Evolutionary conservation across 345 rosid species (phyloP).

Genomic region (Salix dunnii): DNA sequence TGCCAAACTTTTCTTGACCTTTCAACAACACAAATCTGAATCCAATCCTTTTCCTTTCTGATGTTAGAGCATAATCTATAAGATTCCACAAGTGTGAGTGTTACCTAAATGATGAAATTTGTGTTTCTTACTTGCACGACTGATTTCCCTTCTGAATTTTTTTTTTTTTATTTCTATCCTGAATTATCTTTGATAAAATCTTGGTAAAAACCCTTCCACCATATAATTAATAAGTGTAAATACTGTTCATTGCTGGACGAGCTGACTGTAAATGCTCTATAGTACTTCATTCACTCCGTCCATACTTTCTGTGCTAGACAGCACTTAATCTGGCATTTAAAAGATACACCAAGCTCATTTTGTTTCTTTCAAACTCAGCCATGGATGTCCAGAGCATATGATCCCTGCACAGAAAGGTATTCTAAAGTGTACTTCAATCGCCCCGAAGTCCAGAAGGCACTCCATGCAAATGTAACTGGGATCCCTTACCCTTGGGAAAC

Average conservation of each 20-base stretch:
- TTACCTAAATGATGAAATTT: not conserved
- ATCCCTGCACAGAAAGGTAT: slow-evolving; percentile 93
- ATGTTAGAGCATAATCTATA: not conserved
- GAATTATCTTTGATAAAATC: not conserved
- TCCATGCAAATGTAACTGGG: slow-evolving; percentile 83
- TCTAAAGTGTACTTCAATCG: slow-evolving; percentile 69
- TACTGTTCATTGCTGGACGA: not conserved
- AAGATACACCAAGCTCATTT: not conserved
- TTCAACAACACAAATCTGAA: not conserved
- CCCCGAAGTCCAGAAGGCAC: slow-evolving; percentile 86
- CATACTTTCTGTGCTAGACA: not conserved
- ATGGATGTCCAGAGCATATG: slow-evolving; percentile 96
- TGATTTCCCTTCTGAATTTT: not conserved
- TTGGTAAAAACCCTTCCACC: not conserved
- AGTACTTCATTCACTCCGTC: not conserved
- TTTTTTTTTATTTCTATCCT: not conserved
- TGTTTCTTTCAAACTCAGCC: slow-evolving; percentile 48
- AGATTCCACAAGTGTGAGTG: not conserved
- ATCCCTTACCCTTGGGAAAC: slow-evolving; percentile 71
- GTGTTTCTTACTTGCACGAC: not conserved
- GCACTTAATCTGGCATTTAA: slow-evolving; percentile 1
- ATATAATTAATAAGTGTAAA: not conserved
- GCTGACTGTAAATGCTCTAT: not conserved
- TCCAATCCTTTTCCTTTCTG: not conserved
- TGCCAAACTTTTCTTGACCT: not conserved